Evolutionary conservation across 2,329 filamentous ascomycete species (phyloP), one percentile per base, ranked within the genome.

Genomic region (Ophiostoma tasmaniense): DNA sequence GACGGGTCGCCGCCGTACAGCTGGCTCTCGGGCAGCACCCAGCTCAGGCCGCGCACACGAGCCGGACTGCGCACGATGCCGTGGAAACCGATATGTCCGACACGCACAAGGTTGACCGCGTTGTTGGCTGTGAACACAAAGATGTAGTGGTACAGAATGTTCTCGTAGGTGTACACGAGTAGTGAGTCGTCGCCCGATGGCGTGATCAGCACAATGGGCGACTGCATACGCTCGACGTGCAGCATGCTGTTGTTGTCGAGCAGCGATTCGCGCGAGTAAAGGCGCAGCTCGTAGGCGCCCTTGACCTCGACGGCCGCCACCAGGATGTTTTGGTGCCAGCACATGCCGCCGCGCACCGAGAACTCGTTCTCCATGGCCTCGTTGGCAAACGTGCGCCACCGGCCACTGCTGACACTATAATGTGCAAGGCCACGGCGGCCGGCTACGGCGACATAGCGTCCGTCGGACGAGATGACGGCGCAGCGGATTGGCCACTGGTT

Each of bases 71-170:
- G 85, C 61, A 99, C 93, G 71, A 99, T 97, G 64, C 95, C 95
- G 77, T 99, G 91, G 74, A 99, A 95, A 14, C 92, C 94, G 75
- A 99, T 99, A 77, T 98, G 95, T 11, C 96, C 95, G n/a, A 98
- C 93, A 76, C 96, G 93, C 7, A 96, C 86, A 37, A 98, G 84
- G 61, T 88, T 89, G 42, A 96, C 85, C 28, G 88, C 81, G 20
- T 84, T 88, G n/a, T 84, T 88, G n/a, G 87, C 84, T 3, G 69
- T 20, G 0, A 88, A 85, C 0, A 91, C 88, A 72, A 99, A 94
- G 71, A 99, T 88, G 77, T 93, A 99, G 77, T 99, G 95, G 76
- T 97, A 95, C 20, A 99, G 84, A 13, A 96, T 85, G 77, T 99
- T 99, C 76, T 98, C 94, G 77, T 97, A 93, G 0, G 95, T 99